phyloP scores from a whole-genome alignment of 2,329 filamentous ascomycete species.

The Colletotrichum horii region DNA sequence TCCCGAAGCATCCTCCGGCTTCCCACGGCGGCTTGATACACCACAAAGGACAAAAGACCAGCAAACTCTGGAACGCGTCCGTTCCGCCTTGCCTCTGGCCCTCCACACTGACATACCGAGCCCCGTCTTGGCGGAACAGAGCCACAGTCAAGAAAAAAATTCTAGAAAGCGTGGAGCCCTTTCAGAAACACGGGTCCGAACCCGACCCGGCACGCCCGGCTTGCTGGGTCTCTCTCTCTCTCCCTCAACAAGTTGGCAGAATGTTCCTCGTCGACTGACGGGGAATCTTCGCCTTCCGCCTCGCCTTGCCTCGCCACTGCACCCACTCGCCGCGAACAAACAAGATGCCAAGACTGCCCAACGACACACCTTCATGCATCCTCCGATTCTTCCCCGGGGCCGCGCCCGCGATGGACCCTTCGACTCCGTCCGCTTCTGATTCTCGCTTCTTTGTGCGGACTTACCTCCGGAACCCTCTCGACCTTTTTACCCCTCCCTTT shows the following conservation, averaged over 20 bases:
- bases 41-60: not conserved
- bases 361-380: not conserved
- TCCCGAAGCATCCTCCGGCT: slow-evolving; percentile 1
- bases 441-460: not conserved
- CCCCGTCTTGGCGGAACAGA: not conserved
- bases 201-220: not conserved
- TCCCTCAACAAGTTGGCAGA: not conserved
- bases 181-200: not conserved
- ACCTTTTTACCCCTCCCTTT: not conserved
- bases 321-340: not conserved
- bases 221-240: not conserved
- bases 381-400: slow-evolving; percentile 8
- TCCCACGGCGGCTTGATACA: not conserved
- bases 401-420: slow-evolving; percentile 3
- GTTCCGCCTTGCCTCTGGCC: not conserved
- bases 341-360: not conserved
- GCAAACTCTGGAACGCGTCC: not conserved
- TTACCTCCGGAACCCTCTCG: not conserved
- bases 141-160: not conserved
- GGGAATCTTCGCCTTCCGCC: not conserved
- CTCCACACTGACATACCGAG: not conserved
- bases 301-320: slow-evolving; percentile 2
- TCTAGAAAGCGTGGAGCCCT: not conserved
- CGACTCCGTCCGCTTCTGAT: not conserved
- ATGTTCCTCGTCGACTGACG: not conserved